Conservation (phyloP, 176 grass and related monocot genomes). For the Oryza punctata region DNA sequence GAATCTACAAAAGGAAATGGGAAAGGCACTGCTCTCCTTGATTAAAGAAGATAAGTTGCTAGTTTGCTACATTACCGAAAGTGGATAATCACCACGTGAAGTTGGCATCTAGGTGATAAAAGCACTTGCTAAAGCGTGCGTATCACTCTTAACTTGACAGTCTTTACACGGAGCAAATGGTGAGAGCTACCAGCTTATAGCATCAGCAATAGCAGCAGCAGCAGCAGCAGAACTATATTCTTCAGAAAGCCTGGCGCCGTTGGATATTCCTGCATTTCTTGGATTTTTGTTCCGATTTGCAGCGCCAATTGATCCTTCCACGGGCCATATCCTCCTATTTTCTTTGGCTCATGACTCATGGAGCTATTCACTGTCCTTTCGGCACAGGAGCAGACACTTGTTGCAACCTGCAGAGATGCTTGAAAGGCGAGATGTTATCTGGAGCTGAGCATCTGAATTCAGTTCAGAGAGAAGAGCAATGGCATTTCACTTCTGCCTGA, state of each 20-base stretch:
- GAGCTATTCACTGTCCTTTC: background rate
- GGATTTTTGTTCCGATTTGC: slow-evolving; percentile 34
- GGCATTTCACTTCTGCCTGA: slow-evolving; percentile 14
- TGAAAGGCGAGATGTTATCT: background rate
- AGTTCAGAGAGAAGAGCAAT: background rate
- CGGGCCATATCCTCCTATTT: background rate
- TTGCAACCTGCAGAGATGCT: slow-evolving; percentile 22
- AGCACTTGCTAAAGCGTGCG: slow-evolving; percentile 19
- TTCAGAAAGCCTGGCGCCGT: slow-evolving; percentile 9
- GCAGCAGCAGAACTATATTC: slow-evolving; percentile 31
- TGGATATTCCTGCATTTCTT: slow-evolving; percentile 23
- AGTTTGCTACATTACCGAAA: background rate
- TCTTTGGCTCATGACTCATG: background rate
- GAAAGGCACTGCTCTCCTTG: background rate
- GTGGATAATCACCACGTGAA: slow-evolving; percentile 23
- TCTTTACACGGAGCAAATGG: background rate
- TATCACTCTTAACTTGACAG: slow-evolving; percentile 31
- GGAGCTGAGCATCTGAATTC: background rate
- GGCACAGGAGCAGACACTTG: slow-evolving; percentile 10
- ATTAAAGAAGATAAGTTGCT: background rate
- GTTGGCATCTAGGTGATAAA: slow-evolving; percentile 27
- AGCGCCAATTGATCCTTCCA: background rate
- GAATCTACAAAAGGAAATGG: background rate
- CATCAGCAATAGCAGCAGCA: background rate
- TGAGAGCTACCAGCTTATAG: background rate